These are phyloP conservation scores for Marchantia polymorpha DNA, from an alignment of 225 moss, liverwort and hornwort genomes.

Conservation along the genomic window DNA sequence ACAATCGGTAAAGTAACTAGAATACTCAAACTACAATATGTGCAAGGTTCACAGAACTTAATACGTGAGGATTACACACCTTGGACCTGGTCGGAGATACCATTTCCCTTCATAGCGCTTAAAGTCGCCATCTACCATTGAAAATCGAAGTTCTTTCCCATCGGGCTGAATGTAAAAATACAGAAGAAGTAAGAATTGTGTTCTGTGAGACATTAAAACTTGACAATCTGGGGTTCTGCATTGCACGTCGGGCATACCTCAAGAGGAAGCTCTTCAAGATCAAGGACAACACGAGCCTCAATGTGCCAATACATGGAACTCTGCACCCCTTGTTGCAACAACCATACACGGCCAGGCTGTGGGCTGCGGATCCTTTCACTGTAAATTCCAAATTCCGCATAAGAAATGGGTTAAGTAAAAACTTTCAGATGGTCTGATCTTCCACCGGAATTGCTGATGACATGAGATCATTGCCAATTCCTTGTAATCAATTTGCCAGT, in stretches of 20 bases:
- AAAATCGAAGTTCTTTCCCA: conserved; percentile 92
- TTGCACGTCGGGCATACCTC: conserved; percentile 39
- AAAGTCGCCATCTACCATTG: conserved; percentile 97
- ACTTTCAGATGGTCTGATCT: too few relatives aligned
- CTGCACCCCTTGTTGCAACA: conserved; percentile 89
- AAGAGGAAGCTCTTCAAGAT: conserved; percentile 75
- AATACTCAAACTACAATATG: too few relatives aligned
- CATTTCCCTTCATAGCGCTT: conserved; percentile 87
- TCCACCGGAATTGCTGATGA: too few relatives aligned
- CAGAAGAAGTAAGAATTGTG: background rate
- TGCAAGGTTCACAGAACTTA: background rate
- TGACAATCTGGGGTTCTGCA: background rate
- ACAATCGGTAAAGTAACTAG: too few relatives aligned
- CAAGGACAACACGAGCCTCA: conserved; percentile 87
- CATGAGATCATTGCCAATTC: background rate
- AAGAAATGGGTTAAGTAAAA: background rate
- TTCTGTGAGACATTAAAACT: background rate
- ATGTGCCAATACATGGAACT: conserved; percentile 97
- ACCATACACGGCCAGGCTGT: conserved; percentile 73
- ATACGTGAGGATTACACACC: conserved; percentile 28
- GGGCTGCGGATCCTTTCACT: conserved; percentile 87
- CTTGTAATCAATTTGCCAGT: background rate
- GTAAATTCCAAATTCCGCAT: conserved; percentile 32
- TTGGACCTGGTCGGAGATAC: conserved; percentile 78
- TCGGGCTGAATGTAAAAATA: conserved; percentile 48